These are phyloP conservation scores for Sedum album DNA, from an alignment of 164 flowering plant genomes.

Conservation along the genomic window DNA sequence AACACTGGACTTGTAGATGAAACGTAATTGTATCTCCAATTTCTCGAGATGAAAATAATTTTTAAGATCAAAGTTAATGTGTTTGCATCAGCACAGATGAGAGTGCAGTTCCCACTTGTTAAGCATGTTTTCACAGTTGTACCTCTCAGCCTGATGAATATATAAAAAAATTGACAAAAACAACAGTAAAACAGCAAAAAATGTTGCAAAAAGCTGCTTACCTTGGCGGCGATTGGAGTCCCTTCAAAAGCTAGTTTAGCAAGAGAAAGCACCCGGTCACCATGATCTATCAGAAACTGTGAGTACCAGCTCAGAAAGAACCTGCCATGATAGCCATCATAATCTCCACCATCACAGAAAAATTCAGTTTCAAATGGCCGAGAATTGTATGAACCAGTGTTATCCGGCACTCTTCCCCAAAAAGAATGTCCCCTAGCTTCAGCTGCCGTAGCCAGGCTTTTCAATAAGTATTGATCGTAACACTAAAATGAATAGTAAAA, in stretches of 20 bases:
- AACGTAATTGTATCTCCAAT: neutral
- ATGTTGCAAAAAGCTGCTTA: slow-evolving; percentile 17
- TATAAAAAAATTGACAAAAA: neutral
- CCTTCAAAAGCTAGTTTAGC: slow-evolving; percentile 87
- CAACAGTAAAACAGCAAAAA: neutral
- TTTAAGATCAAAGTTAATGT: neutral
- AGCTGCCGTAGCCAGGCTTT: slow-evolving; percentile 68
- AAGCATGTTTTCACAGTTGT: neutral
- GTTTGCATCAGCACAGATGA: neutral
- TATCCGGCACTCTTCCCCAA: slow-evolving; percentile 87
- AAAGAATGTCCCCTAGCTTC: slow-evolving; percentile 76
- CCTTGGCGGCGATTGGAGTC: slow-evolving; percentile 70
- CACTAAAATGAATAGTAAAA: slow-evolving; percentile 38
- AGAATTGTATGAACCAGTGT: slow-evolving; percentile 84
- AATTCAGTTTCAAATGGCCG: slow-evolving; percentile 78
- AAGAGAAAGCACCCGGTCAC: slow-evolving; percentile 63
- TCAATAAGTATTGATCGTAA: slow-evolving; percentile 74
- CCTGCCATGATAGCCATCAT: slow-evolving; percentile 83
- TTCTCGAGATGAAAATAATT: neutral
- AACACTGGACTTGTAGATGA: neutral
- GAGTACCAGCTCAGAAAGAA: slow-evolving; percentile 92
- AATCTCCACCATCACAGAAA: slow-evolving; percentile 94
- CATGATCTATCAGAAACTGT: slow-evolving; percentile 67
- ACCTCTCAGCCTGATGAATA: neutral
- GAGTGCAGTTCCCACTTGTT: too few relatives aligned